phyloP scores from a whole-genome alignment of 2,329 filamentous ascomycete genomes.

The Lojkania enalia region DNA sequence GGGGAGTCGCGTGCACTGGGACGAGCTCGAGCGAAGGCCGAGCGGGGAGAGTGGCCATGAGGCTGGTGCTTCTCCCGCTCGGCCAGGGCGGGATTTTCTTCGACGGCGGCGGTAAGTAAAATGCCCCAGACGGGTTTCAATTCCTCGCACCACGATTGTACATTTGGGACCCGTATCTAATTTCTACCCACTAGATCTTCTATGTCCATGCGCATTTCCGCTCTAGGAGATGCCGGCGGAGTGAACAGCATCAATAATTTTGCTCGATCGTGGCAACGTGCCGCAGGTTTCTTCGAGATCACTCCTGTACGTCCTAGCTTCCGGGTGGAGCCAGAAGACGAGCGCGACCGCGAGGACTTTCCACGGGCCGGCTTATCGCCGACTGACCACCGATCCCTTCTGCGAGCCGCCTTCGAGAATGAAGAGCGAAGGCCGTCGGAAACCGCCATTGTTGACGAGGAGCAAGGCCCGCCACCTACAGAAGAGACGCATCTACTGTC shows the following conservation, averaged over 20 bases:
- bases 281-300: slow-evolving; percentile 84
- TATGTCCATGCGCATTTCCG: slow-evolving; percentile 54
- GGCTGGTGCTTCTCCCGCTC: slow-evolving; percentile 24
- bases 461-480: slow-evolving; percentile 29
- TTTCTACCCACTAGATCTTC: slow-evolving; percentile 44
- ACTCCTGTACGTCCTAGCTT: slow-evolving; percentile 79
- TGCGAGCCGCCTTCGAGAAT: slow-evolving; percentile 46
- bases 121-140: too few relatives aligned
- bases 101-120: slow-evolving; percentile 23
- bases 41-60: slow-evolving; percentile 34
- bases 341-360: slow-evolving; percentile 46
- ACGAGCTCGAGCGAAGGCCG: slow-evolving; percentile 35
- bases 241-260: slow-evolving; percentile 95
- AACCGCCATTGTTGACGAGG: slow-evolving; percentile 42
- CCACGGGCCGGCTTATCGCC: slow-evolving; percentile 35
- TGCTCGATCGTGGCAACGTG: slow-evolving; percentile 87
- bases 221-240: slow-evolving; percentile 73
- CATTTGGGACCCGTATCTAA: too few relatives aligned
- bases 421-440: slow-evolving; percentile 44
- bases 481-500: slow-evolving; percentile 38
- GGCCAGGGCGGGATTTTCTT: slow-evolving; percentile 30
- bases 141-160: too few relatives aligned
- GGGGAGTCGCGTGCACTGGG: slow-evolving; percentile 45
- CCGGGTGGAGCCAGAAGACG: slow-evolving; percentile 52
- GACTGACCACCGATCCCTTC: slow-evolving; percentile 48